phyloP scores from a whole-genome alignment of 2,329 filamentous ascomycete species.

The Ophiocordyceps camponoti-floridani region DNA sequence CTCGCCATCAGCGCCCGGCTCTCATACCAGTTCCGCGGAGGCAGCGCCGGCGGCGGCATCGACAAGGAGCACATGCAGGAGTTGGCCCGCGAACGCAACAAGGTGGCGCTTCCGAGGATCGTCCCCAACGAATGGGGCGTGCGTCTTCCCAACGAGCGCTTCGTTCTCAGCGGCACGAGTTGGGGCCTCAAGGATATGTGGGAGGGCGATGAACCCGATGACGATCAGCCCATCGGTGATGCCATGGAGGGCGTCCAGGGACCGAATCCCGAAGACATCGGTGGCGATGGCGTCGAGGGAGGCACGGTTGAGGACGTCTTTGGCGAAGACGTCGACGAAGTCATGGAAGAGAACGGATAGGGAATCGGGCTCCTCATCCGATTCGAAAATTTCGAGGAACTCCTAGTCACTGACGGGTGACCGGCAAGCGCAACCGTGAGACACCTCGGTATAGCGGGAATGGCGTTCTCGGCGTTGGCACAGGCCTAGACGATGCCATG shows the following conservation, averaged over 20 bases:
- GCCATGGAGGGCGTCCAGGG: conserved; percentile 31
- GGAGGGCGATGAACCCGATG: conserved; percentile 25
- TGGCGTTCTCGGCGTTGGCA: background rate
- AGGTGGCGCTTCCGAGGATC: conserved; percentile 44
- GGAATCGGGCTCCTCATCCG: background rate
- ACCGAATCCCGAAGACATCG: conserved; percentile 21
- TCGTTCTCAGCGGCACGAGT: conserved; percentile 45
- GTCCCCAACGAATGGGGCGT: conserved; percentile 50
- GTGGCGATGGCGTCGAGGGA: conserved; percentile 28
- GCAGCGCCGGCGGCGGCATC: conserved; percentile 32
- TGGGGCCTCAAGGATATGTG: conserved; percentile 47
- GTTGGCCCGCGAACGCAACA: conserved; percentile 54
- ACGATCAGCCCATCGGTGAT: conserved; percentile 20
- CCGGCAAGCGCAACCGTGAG: too few species aligned
- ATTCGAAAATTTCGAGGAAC: background rate
- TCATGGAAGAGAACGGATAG: conserved; percentile 28
- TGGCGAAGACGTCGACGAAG: conserved; percentile 35
- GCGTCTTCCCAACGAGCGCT: conserved; percentile 47
- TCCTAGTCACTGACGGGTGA: too few species aligned
- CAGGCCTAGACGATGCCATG: background rate
- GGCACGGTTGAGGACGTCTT: conserved; percentile 37
- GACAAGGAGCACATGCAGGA: conserved; percentile 64
- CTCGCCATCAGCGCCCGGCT: conserved; percentile 55
- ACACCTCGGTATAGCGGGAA: background rate
- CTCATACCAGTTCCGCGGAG: conserved; percentile 48